Conservation (phyloP, 169 alveolate species). For the Plasmodium cynomolgi region DNA sequence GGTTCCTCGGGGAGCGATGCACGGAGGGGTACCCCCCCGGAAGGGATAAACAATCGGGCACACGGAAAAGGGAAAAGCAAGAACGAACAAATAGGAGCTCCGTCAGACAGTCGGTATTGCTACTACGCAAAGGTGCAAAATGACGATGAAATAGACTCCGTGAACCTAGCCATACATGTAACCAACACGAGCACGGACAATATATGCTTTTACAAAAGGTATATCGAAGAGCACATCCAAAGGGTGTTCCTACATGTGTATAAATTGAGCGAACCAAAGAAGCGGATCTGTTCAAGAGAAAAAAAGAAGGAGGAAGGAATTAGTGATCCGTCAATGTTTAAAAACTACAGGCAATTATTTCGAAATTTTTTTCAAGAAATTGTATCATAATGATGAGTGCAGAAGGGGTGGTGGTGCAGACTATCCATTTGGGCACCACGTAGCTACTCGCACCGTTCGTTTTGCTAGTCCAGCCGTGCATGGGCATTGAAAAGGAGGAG, state of each 20-base stretch:
- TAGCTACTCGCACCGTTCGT: not conserved
- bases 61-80: not conserved
- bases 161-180: slow-evolving; percentile 14
- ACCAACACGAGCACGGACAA: not conserved
- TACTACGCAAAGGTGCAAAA: not conserved
- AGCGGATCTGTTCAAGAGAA: not conserved
- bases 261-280: slow-evolving; percentile 14
- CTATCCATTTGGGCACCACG: not conserved
- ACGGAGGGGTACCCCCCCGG: not conserved
- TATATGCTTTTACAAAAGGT: slow-evolving; percentile 23
- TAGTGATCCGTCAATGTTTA: not conserved
- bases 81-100: not conserved
- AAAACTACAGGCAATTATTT: slow-evolving; percentile 14
- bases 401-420: not conserved
- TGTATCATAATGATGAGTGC: not conserved
- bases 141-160: slow-evolving; percentile 33
- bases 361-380: slow-evolving; percentile 15
- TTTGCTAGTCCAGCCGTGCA: not conserved
- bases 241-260: slow-evolving; percentile 15
- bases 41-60: not conserved
- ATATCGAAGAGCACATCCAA: slow-evolving; percentile 54
- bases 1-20: not conserved
- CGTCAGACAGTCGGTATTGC: not conserved
- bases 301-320: not conserved
- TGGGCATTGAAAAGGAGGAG: not conserved